Evolutionary conservation across 495 filamentous ascomycete genomes (phyloP), one percentile per base, ranked within the genome.

Genomic region (Penicillium tannophilum): DNA sequence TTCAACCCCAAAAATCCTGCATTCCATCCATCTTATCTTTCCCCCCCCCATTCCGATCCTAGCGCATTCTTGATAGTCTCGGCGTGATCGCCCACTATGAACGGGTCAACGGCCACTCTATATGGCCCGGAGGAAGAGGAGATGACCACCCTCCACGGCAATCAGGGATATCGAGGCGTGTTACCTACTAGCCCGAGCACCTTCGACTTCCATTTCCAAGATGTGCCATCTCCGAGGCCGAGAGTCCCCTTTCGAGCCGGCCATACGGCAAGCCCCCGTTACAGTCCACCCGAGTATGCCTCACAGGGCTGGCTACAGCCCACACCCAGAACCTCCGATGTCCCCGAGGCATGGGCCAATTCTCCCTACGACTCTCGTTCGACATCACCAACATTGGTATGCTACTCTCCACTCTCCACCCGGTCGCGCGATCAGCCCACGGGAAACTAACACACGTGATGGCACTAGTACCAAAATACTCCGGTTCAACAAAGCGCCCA

Each of bases 321-420:
- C 12, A 57, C 64, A 2, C 61, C 66, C 26, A 60, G 63, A 17
- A 51, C 56, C 39, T 63, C 67, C 33, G 57, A 54, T 19, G 50
- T 64, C 10, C 62, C 65, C 6, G 66, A 68, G 14, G 60, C 64
- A 16, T 63, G 60, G 14, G 20, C 36, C 17, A 55, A 60, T 42
- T 59, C 66, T 7, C 68, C 66, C 0, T 66, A 58, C 23, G 70
- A 67, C 24, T 72, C 70, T 16, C 66, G 70, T 8, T 72, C 70
- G 17, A 62, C 66, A 24, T 72, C 70, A 10, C 70, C 70, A 12
- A 68, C 66, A 47, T 49, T 72, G 55, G 70, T 72, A 69, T 43
- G 63, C 46, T 7, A 7, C 12, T 14, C 7, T n/a, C 0, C 6
- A 16, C 14, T 41, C 0, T 41, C 14, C 14, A 6, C 19, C 33